A percentile compares a stretch with the other conserved stretches of the same genome.
Conservation (phyloP, 768 basidiomycete genomes). For the Macrocybe gigantea region DNA sequence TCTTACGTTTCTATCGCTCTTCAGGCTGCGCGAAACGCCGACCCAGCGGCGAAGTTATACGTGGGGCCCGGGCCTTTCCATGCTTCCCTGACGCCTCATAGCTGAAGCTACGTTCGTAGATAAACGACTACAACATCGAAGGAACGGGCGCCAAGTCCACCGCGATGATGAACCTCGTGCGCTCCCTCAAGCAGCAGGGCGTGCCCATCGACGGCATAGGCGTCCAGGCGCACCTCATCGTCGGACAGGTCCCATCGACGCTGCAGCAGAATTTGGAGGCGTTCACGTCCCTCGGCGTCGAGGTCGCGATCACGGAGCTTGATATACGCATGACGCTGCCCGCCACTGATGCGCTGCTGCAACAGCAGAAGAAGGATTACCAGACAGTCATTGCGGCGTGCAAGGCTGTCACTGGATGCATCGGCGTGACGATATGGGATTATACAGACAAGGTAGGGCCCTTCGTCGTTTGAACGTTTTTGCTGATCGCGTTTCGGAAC, state of each 20-base stretch:
- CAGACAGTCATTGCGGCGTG: conserved; percentile 51
- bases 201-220: conserved; percentile 60
- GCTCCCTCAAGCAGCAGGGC: conserved; percentile 36
- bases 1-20: conserved; percentile 36
- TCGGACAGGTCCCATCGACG: conserved; percentile 45
- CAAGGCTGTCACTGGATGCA: conserved; percentile 32
- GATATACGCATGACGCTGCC: conserved; percentile 59
- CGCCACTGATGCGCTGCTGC: conserved; percentile 37
- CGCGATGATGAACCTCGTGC: conserved; percentile 47
- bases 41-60: conserved; percentile 52
- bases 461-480: not conserved
- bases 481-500: not conserved
- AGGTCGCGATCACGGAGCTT: conserved; percentile 65
- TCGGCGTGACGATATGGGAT: conserved; percentile 44
- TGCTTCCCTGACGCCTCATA: no score
- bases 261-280: conserved; percentile 43
- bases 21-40: conserved; percentile 38
- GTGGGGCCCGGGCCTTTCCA: conserved; percentile 22
- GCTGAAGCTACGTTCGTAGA: conserved; percentile 11
- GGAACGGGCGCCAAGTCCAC: conserved; percentile 46
- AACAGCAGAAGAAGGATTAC: conserved; percentile 56
- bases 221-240: conserved; percentile 54
- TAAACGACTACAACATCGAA: conserved; percentile 38
- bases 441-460: conserved; percentile 33
- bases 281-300: conserved; percentile 55